phyloP scores from a whole-genome alignment of 176 grass and related monocot genomes.

The Eremochloa ophiuroides region DNA sequence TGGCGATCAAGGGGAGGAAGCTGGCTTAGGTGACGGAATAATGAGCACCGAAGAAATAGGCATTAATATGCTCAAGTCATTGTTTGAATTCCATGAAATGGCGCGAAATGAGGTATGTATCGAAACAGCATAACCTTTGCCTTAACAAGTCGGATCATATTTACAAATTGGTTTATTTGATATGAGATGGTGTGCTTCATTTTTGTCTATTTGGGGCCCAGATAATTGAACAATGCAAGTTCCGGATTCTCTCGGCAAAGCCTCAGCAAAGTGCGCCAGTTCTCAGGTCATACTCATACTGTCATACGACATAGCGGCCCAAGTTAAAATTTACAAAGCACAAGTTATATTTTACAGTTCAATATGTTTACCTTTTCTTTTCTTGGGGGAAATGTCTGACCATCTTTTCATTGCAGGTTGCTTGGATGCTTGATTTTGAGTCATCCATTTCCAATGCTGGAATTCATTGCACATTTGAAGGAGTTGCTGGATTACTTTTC shows the following conservation, averaged over 20 bases:
- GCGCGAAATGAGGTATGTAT: conserved; percentile 51
- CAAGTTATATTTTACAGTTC: neutral
- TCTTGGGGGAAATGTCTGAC: neutral
- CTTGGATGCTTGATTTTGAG: conserved; percentile 56
- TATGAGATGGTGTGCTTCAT: conserved; percentile 3
- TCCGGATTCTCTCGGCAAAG: conserved; percentile 73
- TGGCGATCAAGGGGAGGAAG: conserved; percentile 22
- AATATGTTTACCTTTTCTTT: neutral
- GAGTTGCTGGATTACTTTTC: conserved; percentile 84
- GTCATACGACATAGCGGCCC: conserved; percentile 21
- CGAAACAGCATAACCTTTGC: neutral
- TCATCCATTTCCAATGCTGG: conserved; percentile 61
- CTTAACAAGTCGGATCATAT: neutral
- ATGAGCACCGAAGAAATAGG: conserved; percentile 61
- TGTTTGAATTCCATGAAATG: conserved; percentile 82
- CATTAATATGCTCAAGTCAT: conserved; percentile 60
- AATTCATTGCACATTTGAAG: conserved; percentile 71
- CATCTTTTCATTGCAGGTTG: conserved; percentile 38
- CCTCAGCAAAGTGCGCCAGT: conserved; percentile 56
- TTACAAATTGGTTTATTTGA: conserved; percentile 14
- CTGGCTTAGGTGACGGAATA: conserved; percentile 24
- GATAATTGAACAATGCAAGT: conserved; percentile 61
- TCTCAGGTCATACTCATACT: conserved; percentile 40
- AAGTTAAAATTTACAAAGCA: conserved; percentile 5
- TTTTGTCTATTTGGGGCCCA: conserved; percentile 2